phyloP scores from a whole-genome alignment of 805 yeast genomes.

The Spathaspora hagerdaliae region DNA sequence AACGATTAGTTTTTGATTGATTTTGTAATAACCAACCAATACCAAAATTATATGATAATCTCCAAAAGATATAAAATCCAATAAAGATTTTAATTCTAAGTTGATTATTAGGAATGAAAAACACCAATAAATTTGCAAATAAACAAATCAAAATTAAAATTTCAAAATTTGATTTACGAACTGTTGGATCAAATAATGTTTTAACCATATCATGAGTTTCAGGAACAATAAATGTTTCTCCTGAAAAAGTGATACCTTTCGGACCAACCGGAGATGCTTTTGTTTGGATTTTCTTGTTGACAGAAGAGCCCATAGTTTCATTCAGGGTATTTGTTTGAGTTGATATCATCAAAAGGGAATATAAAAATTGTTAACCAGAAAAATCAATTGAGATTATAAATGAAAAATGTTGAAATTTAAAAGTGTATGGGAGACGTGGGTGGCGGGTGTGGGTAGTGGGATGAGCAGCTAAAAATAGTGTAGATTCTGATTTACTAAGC shows the following conservation, averaged over 20 bases:
- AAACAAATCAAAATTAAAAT: conserved; percentile 46
- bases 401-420: no score
- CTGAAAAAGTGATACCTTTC: conserved; percentile 43
- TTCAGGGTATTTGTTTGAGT: background rate
- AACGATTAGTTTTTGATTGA: conserved; percentile 56
- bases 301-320: background rate
- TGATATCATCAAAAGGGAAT: background rate
- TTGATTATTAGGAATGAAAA: conserved; percentile 21
- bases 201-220: conserved; percentile 82
- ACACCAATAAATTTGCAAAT: conserved; percentile 28
- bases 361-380: no score
- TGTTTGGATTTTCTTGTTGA: background rate
- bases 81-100: conserved; percentile 39
- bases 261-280: conserved; percentile 14
- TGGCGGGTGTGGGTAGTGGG: no score
- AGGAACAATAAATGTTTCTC: conserved; percentile 46
- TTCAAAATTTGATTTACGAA: conserved; percentile 66
- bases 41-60: conserved; percentile 74
- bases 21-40: conserved; percentile 64
- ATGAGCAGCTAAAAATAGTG: no score
- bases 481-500: no score
- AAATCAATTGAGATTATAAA: no score
- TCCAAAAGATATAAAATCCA: conserved; percentile 65
- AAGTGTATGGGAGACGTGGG: no score
- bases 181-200: conserved; percentile 72